Evolutionary conservation across 75 land plant genomes (phyloP).

Genomic region (Pinus tabuliformis): DNA sequence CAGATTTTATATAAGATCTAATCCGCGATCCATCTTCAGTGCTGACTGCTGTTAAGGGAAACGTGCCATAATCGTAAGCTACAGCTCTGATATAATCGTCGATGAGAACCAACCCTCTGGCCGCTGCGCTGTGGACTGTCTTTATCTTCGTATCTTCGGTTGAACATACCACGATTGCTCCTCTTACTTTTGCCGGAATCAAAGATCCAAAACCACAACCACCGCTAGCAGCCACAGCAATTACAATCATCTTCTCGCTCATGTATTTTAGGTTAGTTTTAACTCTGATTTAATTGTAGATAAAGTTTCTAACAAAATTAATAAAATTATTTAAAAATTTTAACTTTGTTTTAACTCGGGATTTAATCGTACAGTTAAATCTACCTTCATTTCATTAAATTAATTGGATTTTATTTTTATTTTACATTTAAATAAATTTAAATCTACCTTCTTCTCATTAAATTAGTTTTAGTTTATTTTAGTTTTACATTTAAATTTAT

Average conservation of each 20-base stretch:
- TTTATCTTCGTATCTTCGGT: conserved; percentile 32
- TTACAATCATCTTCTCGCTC: neutral
- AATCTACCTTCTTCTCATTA: too few relatives aligned
- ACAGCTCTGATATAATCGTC: conserved; percentile 20
- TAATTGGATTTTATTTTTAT: too few relatives aligned
- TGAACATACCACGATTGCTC: conserved; percentile 68
- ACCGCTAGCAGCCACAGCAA: conserved; percentile 21
- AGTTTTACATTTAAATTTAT: too few relatives aligned
- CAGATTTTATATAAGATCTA: conserved; percentile 54
- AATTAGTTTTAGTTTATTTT: too few relatives aligned
- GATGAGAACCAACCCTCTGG: conserved; percentile 54
- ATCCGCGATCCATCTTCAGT: conserved; percentile 35
- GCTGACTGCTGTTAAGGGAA: conserved; percentile 49
- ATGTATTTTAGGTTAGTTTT: too few relatives aligned
- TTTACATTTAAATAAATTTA: too few relatives aligned
- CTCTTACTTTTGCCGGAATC: conserved; percentile 45
- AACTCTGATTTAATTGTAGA: too few relatives aligned
- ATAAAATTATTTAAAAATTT: neutral
- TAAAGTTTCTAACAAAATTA: too few relatives aligned
- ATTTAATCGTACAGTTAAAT: too few relatives aligned
- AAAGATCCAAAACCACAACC: conserved; percentile 62
- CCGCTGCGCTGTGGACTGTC: conserved; percentile 46
- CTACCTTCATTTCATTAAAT: too few relatives aligned
- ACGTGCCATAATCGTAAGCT: conserved; percentile 47
- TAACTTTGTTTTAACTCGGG: neutral